Evolutionary conservation across 495 filamentous ascomycete species (phyloP).

Genomic region (Talaromyces borbonicus): DNA sequence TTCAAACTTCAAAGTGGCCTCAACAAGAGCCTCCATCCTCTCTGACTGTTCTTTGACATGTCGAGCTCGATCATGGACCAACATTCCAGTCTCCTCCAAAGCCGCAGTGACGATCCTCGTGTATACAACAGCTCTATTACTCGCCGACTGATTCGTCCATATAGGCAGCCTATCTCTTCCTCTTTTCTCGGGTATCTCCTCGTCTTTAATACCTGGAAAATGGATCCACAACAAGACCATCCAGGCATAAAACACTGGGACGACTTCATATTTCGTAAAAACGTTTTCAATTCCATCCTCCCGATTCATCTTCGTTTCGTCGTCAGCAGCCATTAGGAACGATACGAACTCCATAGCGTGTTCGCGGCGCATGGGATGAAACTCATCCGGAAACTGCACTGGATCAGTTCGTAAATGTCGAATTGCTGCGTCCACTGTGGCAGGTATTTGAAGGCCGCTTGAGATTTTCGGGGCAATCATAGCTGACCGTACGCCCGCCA

Average conservation of each 20-base stretch:
- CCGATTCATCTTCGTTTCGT: not conserved
- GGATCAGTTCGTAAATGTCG: constrained; percentile 31
- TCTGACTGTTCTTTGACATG: constrained; percentile 24
- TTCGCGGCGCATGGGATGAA: constrained; percentile 34
- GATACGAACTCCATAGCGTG: constrained; percentile 31
- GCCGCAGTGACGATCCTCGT: not conserved
- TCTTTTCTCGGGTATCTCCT: not conserved
- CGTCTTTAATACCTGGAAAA: not conserved
- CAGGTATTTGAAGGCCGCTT: not conserved
- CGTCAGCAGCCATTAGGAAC: not conserved
- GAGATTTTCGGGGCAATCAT: not conserved
- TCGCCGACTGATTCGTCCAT: not conserved
- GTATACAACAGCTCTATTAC: not conserved
- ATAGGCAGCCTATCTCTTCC: not conserved
- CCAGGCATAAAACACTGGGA: not conserved
- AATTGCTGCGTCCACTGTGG: constrained; percentile 15
- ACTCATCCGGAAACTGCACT: constrained; percentile 18
- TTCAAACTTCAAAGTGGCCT: constrained; percentile 18
- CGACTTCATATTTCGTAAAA: not conserved
- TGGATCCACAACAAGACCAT: not conserved
- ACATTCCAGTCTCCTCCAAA: constrained; percentile 16
- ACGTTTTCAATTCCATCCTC: not conserved
- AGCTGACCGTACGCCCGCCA: not conserved
- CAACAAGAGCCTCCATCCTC: constrained; percentile 25
- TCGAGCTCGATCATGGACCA: constrained; percentile 14